Base-by-base conservation (phyloP, 169 alveolate genomes). In the Ichthyophthirius multifiliis region DNA sequence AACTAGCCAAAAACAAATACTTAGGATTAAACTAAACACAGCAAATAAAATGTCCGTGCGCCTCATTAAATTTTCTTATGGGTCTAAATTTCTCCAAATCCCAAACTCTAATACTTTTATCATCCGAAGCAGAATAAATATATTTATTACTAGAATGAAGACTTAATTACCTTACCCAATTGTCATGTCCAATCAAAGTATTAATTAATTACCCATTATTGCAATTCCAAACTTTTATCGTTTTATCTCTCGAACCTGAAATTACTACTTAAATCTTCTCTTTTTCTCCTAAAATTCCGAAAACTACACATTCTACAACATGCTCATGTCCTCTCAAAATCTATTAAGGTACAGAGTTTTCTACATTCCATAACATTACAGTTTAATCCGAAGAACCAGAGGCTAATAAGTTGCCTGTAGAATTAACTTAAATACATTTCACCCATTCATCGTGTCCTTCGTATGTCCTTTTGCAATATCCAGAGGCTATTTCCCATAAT, bases 401-500 rank as follows among this genome's bases (percentile, higher is more conserved):
- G 9, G 93, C 93, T 31, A 92, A 43, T 39, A 55, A 30, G 27
- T 75, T 77, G 16, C 92, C 93, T 30, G 74, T 62, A 30, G 34
- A 23, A 43, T 84, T 75, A 43, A 91, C 43, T 39, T 74, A 83
- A 5, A 88, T 75, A 27, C 80, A 64, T 77, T 89, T 83, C 13
- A 94, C 96, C 92, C 95, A 88, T 16, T 88, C 97, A 13, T 71
- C 48, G 79, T 96, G 98, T 1, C 92, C 96, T 20, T 85, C 76
- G 27, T 90, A 86, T 30, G 97, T 90, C 48, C 86, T 87, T 10
- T 85, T 82, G 35, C 97, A 95, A 74, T 89, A 93, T 32, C 96
- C 96, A 32, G 96, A 90, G 34, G 73, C 74, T 7, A 88, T 76
- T 65, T 94, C 96, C 98, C 98, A 96, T 18, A 96, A 82, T 83